Base-by-base conservation (phyloP, 2,329 filamentous ascomycete species). In the Diaporthe citrichinensis region DNA sequence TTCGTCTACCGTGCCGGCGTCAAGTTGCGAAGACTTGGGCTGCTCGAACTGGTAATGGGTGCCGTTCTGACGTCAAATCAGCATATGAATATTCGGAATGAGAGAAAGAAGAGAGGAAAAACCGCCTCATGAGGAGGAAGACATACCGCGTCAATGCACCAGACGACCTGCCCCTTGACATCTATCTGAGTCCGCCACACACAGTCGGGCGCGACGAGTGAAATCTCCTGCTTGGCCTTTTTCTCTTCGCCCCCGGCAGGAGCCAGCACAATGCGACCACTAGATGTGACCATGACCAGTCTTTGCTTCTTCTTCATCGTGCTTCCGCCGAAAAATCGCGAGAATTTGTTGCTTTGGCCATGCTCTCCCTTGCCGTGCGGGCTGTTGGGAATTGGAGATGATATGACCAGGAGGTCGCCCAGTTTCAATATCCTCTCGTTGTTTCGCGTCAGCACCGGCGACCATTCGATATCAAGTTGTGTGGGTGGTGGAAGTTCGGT, bases 381-480 rank as follows among this genome's bases (percentile, higher is more conserved):
- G 77, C 92, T 94, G 81, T 94, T 94, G 14, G 94, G 90, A 72
- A 95, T 89, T 14, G 96, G 94, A 3, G 94, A 91, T 8, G 95
- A 94, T 53, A 94, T 89, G 10, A 99, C 96, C 84, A 95, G 91
- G 78, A 98, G 86, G 80, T 99, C 98, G 2, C 97, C 97, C 31
- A 99, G 88, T 83, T 98, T 98, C 77, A 99, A 84, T 79, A 99
- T 99, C 49, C 97, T 92, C 84, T 99, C 97, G 81, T 98, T 98
- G 76, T 92, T 93, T 80, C 93, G 92, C 14, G 94, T 98, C 73
- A 99, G 87, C 6, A 99, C 96, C 0, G 97, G 97, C 0, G 96
- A 98, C 97, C 97, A 99, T 84, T 99, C 97, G 74, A 99, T 98
- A 81, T 99, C 97, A 36, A 99, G 88, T 83, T 98, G 97, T 69